Conservation (phyloP, 2,329 filamentous ascomycete genomes). For the Trichoderma pleuroti region DNA sequence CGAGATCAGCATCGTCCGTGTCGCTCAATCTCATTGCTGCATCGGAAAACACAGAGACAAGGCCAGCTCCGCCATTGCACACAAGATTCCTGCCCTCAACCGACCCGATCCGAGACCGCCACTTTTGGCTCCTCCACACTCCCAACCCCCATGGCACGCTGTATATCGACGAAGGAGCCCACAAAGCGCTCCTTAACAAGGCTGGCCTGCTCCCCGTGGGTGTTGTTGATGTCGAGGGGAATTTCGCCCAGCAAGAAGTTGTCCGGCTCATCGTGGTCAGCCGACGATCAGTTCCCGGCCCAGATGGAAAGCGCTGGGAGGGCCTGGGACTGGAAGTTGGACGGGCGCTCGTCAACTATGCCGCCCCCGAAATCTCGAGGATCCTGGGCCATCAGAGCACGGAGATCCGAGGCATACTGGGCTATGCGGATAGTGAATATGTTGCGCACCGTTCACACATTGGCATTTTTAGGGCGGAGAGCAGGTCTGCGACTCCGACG, state of each 20-base stretch:
- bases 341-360: slow-evolving; percentile 87
- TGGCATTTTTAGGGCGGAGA: slow-evolving; percentile 62
- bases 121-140: slow-evolving; percentile 96
- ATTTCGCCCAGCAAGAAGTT: slow-evolving; percentile 88
- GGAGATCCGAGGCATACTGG: slow-evolving; percentile 75
- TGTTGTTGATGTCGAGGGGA: slow-evolving; percentile 84
- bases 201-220: slow-evolving; percentile 86
- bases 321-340: slow-evolving; percentile 69
- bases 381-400: slow-evolving; percentile 82
- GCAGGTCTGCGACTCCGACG: slow-evolving; percentile 50
- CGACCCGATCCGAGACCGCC: slow-evolving; percentile 83
- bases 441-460: slow-evolving; percentile 86
- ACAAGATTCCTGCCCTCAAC: slow-evolving; percentile 86
- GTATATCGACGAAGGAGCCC: slow-evolving; percentile 89
- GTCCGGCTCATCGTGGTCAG: slow-evolving; percentile 82
- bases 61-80: slow-evolving; percentile 58
- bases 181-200: slow-evolving; percentile 74
- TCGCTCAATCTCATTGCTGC: slow-evolving; percentile 38
- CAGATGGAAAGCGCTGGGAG: slow-evolving; percentile 47
- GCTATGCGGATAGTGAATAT: slow-evolving; percentile 94
- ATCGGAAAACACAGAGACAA: slow-evolving; percentile 25
- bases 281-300: slow-evolving; percentile 41
- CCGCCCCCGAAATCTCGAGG: slow-evolving; percentile 73
- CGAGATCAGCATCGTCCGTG: slow-evolving; percentile 27
- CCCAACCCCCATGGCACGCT: slow-evolving; percentile 85